These are phyloP conservation scores for Oenanthe sinensis DNA, from an alignment of 129 eudicot genomes.

Conservation along the genomic window DNA sequence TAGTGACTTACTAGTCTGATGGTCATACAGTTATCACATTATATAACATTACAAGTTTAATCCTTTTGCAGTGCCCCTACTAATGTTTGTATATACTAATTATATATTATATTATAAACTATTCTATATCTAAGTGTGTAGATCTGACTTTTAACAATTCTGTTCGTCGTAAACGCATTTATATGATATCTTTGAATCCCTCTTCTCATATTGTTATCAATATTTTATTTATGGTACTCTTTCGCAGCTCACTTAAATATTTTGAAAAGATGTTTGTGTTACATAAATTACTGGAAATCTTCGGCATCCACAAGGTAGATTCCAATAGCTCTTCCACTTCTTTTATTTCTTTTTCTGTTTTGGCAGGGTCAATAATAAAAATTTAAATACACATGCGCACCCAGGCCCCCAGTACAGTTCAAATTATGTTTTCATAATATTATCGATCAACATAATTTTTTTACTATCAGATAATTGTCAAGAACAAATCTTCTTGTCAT, in stretches of 20 bases:
- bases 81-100: not conserved
- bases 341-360: not conserved
- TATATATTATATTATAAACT: not conserved
- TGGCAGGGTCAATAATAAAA: not conserved
- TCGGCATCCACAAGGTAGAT: constrained; percentile 88
- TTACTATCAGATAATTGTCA: not conserved
- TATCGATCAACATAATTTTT: not conserved
- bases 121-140: not conserved
- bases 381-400: not conserved
- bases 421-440: not conserved
- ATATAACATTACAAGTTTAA: not conserved
- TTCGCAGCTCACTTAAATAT: constrained; percentile 69
- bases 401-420: too few species aligned
- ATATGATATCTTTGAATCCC: not conserved
- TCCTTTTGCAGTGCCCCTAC: not conserved
- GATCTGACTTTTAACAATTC: not conserved
- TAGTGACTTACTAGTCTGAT: not conserved
- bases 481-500: not conserved
- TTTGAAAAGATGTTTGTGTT: constrained; percentile 74
- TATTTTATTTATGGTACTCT: constrained; percentile 5
- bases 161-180: not conserved
- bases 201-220: constrained; percentile 4
- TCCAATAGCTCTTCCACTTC: not conserved
- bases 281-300: constrained; percentile 70
- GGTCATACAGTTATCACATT: not conserved